Conservation (phyloP, 306 rosid genomes). For the Psophocarpus tetragonolobus region DNA sequence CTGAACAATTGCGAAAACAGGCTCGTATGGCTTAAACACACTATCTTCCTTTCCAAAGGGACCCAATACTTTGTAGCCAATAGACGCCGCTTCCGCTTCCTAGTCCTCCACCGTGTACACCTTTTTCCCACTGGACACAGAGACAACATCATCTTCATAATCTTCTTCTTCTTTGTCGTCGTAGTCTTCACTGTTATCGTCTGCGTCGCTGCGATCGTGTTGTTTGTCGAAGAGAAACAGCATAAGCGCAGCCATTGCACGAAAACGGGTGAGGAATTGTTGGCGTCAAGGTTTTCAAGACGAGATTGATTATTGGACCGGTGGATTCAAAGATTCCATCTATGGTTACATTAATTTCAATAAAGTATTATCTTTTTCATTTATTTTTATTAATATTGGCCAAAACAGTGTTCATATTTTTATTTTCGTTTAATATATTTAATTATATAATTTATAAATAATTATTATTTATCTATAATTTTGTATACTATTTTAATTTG, state of each 20-base stretch:
- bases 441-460: too few relatives aligned
- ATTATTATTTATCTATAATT: too few relatives aligned
- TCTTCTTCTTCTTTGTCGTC: background rate
- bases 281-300: too few relatives aligned
- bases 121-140: conserved; percentile 43
- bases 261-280: conserved; percentile 30
- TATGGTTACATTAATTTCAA: too few relatives aligned
- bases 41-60: conserved; percentile 57
- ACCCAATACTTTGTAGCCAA: conserved; percentile 75
- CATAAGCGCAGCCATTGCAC: conserved; percentile 45
- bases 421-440: too few relatives aligned
- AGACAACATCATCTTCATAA: conserved; percentile 37
- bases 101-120: conserved; percentile 71
- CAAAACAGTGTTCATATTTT: too few relatives aligned
- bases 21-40: conserved; percentile 74
- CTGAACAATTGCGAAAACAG: conserved; percentile 85
- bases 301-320: too few relatives aligned
- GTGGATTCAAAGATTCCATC: too few relatives aligned
- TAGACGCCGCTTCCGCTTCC: conserved; percentile 69
- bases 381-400: too few relatives aligned
- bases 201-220: conserved; percentile 31
- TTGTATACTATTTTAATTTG: too few relatives aligned
- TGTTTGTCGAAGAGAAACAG: conserved; percentile 51
- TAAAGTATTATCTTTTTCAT: too few relatives aligned
- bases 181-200: conserved; percentile 36